Percentiles rank a stretch among this genome's conserved stretches.
Evolutionary conservation across 768 basidiomycete species (phyloP).

Genomic region (Lactarius evosmus): DNA sequence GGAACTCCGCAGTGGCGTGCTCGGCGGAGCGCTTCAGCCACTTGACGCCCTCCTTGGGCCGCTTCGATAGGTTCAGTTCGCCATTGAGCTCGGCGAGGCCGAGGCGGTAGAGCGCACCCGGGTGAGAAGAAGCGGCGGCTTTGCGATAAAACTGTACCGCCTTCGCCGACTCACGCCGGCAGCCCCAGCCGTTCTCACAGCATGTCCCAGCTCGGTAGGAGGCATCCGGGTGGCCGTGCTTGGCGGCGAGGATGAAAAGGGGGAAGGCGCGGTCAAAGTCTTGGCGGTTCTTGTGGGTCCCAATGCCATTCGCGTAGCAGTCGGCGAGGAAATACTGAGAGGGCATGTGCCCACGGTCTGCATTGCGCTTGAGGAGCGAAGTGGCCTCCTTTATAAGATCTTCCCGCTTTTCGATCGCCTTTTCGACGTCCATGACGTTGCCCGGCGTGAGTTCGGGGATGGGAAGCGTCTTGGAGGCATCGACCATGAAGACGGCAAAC

Average conservation of each 20-base stretch:
- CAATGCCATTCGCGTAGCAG: slow-evolving; percentile 98
- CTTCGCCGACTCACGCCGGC: slow-evolving; percentile 86
- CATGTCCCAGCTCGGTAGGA: slow-evolving; percentile 95
- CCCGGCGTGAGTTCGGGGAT: slow-evolving; percentile 66
- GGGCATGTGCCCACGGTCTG: slow-evolving; percentile 89
- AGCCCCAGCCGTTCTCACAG: slow-evolving; percentile 99
- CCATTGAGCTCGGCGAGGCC: slow-evolving; percentile 96
- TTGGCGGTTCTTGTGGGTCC: slow-evolving; percentile 82
- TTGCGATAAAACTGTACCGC: slow-evolving; percentile 92
- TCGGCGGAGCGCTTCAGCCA: slow-evolving; percentile 98
- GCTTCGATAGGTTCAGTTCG: slow-evolving; percentile 79
- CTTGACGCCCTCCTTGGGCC: slow-evolving; percentile 95
- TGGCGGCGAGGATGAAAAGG: slow-evolving; percentile 91
- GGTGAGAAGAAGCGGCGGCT: slow-evolving; percentile 86
- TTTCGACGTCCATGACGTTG: slow-evolving; percentile 78
- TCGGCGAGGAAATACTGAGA: slow-evolving; percentile 98
- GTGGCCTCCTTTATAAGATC: slow-evolving; percentile 89
- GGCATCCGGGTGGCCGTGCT: slow-evolving; percentile 95
- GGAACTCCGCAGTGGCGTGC: slow-evolving; percentile 90
- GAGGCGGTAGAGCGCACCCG: slow-evolving; percentile 94
- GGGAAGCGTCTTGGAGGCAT: slow-evolving; percentile 87
- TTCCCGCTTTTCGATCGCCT: slow-evolving; percentile 77
- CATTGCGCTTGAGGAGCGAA: slow-evolving; percentile 80
- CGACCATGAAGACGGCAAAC: slow-evolving; percentile 98
- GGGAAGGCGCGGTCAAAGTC: slow-evolving; percentile 98